Evolutionary conservation across 2,329 filamentous ascomycete genomes (phyloP), one percentile per base, ranked within the genome.

Genomic region (Neofusicoccum laricinum): DNA sequence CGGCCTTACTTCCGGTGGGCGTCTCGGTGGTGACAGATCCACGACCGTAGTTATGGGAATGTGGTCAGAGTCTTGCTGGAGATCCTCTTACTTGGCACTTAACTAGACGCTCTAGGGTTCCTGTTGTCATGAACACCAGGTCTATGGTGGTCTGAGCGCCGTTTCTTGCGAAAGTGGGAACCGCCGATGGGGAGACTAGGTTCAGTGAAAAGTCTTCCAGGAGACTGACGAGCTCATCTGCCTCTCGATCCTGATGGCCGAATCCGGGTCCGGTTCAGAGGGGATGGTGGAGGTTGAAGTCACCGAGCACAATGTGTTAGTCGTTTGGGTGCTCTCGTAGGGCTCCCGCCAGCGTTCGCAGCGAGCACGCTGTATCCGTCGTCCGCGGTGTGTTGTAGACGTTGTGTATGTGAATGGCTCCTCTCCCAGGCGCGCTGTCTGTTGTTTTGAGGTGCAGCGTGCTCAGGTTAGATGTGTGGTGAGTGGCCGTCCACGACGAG

Each of bases 341-440:
- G 19, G 36, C 32, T 53, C 1, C 21, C 21, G 4, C 32, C 17
- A 43, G 36, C 43, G 14, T 58, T 15, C 11, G 46, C 21, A 55
- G 45, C n/a, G 64, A 66, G 25, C 64, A 21, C 65, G 30, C 5
- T 63, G 43, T 64, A 38, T 64, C 15, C 11, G 25, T 51, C 48
- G 50, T 32, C 62, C 53, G 46, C 65, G 59, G 66, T 11, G 68
- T 66, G 61, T 69, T 69, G 51, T 71, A 71, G 15, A 69, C 41
- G 50, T 71, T 71, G 41, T 71, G 64, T 2, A 51, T 36, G 69
- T 66, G 38, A 63, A 46, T n/a, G 8, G 15, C 17, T 19, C 43
- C 5, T 38, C 4, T 67, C 11, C 19, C 41, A 58, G 57, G 55
- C 21, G 11, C 59, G 2, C n/a, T 59, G 21, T 46, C 63, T 36